Evolutionary conservation across 169 alveolate species (phyloP).

Genomic region (Cryptosporidium ryanae): DNA sequence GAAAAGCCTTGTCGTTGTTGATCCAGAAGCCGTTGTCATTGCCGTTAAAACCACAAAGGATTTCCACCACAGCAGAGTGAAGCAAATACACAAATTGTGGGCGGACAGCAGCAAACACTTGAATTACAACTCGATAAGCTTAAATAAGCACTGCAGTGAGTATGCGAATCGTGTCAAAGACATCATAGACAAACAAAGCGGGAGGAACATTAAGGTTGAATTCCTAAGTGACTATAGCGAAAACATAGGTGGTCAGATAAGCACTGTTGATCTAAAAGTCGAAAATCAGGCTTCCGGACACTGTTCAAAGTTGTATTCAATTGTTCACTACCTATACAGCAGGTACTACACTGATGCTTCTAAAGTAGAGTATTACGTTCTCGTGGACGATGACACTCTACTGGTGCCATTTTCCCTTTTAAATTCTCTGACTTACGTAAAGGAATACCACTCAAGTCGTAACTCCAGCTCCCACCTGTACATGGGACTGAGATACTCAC

Average conservation of each 20-base stretch:
- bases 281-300: conserved; percentile 64
- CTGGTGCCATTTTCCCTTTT: conserved; percentile 44
- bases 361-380: conserved; percentile 32
- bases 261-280: conserved; percentile 18
- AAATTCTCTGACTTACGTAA: conserved; percentile 11
- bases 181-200: neutral
- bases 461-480: neutral
- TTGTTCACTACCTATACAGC: conserved; percentile 36
- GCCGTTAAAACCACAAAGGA: conserved; percentile 53
- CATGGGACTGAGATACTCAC: conserved; percentile 68
- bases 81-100: conserved; percentile 56
- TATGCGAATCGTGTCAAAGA: neutral
- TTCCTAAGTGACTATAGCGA: conserved; percentile 28
- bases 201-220: conserved; percentile 22
- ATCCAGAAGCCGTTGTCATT: conserved; percentile 61
- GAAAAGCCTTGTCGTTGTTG: neutral
- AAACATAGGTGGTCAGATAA: neutral
- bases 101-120: conserved; percentile 6
- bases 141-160: conserved; percentile 18
- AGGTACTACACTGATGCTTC: conserved; percentile 6
- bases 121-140: conserved; percentile 19
- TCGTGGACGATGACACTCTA: conserved; percentile 68
- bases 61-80: conserved; percentile 11
- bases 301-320: conserved; percentile 34
- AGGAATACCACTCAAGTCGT: neutral